Conservation (phyloP, 2,329 filamentous ascomycete genomes). For the Raffaelea ambrosiae region DNA sequence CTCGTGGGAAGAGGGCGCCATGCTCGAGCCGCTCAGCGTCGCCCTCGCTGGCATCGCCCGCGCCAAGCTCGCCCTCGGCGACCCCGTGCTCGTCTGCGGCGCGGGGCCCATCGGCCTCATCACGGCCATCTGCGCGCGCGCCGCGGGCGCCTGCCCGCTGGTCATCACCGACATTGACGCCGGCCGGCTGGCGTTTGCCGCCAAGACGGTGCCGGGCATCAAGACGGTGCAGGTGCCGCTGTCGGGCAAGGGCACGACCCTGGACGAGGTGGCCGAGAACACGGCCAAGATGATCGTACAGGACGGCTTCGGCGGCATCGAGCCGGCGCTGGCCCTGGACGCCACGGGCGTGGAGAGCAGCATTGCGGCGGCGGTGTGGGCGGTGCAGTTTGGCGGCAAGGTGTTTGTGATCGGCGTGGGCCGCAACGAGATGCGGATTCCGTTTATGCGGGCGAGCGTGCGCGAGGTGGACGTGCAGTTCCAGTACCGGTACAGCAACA, state of each 20-base stretch:
- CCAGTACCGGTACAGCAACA: conserved; percentile 94
- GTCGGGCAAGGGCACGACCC: conserved; percentile 11
- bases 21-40: conserved; percentile 85
- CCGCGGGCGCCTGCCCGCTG: conserved; percentile 82
- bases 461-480: conserved; percentile 92
- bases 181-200: conserved; percentile 74
- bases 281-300: conserved; percentile 60
- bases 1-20: conserved; percentile 82
- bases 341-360: conserved; percentile 93
- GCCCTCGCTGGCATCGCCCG: conserved; percentile 82
- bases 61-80: conserved; percentile 71
- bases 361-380: conserved; percentile 78
- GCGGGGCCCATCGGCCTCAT: conserved; percentile 92
- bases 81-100: conserved; percentile 82
- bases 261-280: conserved; percentile 55
- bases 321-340: conserved; percentile 77
- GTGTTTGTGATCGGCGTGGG: conserved; percentile 96
- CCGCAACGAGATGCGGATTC: conserved; percentile 89
- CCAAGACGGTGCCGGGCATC: conserved; percentile 70
- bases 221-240: conserved; percentile 64
- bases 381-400: conserved; percentile 89
- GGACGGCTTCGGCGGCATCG: conserved; percentile 62
- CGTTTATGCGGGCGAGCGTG: conserved; percentile 88
- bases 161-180: conserved; percentile 94
- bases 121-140: conserved; percentile 72